Evolutionary conservation across 768 basidiomycete species (phyloP).

Genomic region (Cystofilobasidium macerans): DNA sequence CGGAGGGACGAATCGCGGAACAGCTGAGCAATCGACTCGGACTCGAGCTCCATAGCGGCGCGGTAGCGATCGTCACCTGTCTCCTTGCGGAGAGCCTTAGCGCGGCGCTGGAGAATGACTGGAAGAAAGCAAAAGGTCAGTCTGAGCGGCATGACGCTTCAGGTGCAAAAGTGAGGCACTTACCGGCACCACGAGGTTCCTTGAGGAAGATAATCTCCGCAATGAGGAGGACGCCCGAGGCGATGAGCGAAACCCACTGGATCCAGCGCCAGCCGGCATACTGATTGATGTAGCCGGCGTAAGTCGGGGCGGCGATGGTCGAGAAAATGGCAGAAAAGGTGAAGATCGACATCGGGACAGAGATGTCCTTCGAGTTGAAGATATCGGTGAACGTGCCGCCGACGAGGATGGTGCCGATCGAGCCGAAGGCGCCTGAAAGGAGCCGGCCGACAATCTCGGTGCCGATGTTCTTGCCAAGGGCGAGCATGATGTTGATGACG

Average conservation of each 20-base stretch:
- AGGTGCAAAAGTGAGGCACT: neutral
- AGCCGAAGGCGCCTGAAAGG: slow-evolving; percentile 28
- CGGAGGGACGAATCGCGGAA: slow-evolving; percentile 49
- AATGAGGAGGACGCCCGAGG: slow-evolving; percentile 27
- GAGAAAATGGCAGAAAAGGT: slow-evolving; percentile 28
- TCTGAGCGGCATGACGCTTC: too few relatives aligned
- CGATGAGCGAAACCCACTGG: slow-evolving; percentile 29
- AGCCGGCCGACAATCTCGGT: slow-evolving; percentile 28
- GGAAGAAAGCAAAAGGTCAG: neutral
- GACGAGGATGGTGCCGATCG: slow-evolving; percentile 30
- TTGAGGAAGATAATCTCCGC: slow-evolving; percentile 33
- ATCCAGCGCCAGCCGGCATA: slow-evolving; percentile 30
- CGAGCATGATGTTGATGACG: slow-evolving; percentile 30
- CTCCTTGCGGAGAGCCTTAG: slow-evolving; percentile 32
- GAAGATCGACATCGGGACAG: slow-evolving; percentile 31
- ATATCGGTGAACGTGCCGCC: slow-evolving; percentile 29
- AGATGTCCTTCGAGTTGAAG: slow-evolving; percentile 28
- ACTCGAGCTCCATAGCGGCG: slow-evolving; percentile 27
- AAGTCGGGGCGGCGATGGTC: slow-evolving; percentile 26
- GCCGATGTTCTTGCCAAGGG: slow-evolving; percentile 29
- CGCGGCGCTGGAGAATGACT: slow-evolving; percentile 34
- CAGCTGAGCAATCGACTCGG: slow-evolving; percentile 35
- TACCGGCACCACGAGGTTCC: slow-evolving; percentile 37
- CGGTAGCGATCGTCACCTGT: slow-evolving; percentile 31
- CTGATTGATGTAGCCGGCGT: slow-evolving; percentile 6